A percentile compares a stretch with the other conserved stretches of the same genome.
phyloP scores from a whole-genome alignment of 495 filamentous ascomycete species.

The Penicillium argentinense region DNA sequence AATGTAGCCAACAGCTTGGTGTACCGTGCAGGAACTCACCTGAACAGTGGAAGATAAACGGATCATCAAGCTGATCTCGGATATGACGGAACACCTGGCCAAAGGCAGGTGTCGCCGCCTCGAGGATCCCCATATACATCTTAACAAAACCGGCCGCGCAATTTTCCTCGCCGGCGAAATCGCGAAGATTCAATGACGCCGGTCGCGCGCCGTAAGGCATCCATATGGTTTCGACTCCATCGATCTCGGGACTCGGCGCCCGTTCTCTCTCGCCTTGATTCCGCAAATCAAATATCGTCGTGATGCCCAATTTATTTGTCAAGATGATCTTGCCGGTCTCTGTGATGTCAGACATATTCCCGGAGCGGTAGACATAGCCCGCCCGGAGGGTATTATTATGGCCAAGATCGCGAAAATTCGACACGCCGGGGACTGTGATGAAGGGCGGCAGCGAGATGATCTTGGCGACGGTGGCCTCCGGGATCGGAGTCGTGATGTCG shows the following conservation, averaged over 20 bases:
- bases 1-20: background rate
- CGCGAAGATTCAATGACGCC: conserved; percentile 41
- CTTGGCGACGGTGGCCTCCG: conserved; percentile 22
- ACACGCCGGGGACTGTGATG: conserved; percentile 46
- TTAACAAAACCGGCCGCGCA: conserved; percentile 53
- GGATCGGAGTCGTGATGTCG: conserved; percentile 29
- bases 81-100: conserved; percentile 39
- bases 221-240: conserved; percentile 50
- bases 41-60: conserved; percentile 60
- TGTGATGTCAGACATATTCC: conserved; percentile 44
- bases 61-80: conserved; percentile 36
- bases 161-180: conserved; percentile 57
- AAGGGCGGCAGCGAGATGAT: conserved; percentile 50
- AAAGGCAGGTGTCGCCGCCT: conserved; percentile 29
- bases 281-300: conserved; percentile 65
- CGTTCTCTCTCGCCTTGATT: conserved; percentile 50
- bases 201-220: conserved; percentile 33
- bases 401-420: conserved; percentile 57
- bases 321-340: conserved; percentile 52
- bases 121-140: conserved; percentile 54
- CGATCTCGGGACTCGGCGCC: conserved; percentile 35
- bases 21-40: conserved; percentile 36
- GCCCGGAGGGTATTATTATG: conserved; percentile 41
- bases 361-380: conserved; percentile 53
- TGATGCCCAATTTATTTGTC: conserved; percentile 49